Conservation (phyloP, 345 rosid genomes). For the Acer campestre region DNA sequence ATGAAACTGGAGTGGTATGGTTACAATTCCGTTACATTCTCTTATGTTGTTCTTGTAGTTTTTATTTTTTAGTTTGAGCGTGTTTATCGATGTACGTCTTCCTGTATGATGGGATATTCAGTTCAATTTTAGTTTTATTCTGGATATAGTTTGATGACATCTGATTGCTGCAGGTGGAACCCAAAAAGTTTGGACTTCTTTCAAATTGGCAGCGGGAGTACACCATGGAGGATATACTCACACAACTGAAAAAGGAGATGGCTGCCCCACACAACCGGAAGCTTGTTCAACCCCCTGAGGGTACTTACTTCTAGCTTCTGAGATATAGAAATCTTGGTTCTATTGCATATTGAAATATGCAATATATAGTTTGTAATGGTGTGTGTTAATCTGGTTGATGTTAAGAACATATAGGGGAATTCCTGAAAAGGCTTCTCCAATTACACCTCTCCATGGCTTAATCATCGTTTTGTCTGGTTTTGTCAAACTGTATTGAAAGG, state of each 20-base stretch:
- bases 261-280: conserved; percentile 69
- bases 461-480: conserved; percentile 37
- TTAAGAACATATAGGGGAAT: conserved; percentile 40
- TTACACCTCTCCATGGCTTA: conserved; percentile 33
- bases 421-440: conserved; percentile 40
- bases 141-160: conserved; percentile 14
- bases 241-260: conserved; percentile 83
- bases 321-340: conserved; percentile 27
- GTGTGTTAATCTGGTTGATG: conserved; percentile 49
- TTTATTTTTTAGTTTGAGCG: neutral
- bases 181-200: conserved; percentile 70
- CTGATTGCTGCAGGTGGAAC: conserved; percentile 54
- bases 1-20: conserved; percentile 92
- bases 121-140: neutral
- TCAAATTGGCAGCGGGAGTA: conserved; percentile 80
- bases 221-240: conserved; percentile 76
- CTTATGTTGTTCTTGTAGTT: neutral
- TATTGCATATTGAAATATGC: conserved; percentile 37
- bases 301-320: conserved; percentile 68
- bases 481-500: conserved; percentile 30
- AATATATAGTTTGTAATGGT: conserved; percentile 50
- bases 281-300: conserved; percentile 87
- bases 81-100: neutral
- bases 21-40: neutral
- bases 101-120: neutral